A percentile compares a stretch with the other conserved stretches of the same genome.
Evolutionary conservation across 108 stramenopile genomes (phyloP).

Genomic region (Nitzschia sp.): DNA sequence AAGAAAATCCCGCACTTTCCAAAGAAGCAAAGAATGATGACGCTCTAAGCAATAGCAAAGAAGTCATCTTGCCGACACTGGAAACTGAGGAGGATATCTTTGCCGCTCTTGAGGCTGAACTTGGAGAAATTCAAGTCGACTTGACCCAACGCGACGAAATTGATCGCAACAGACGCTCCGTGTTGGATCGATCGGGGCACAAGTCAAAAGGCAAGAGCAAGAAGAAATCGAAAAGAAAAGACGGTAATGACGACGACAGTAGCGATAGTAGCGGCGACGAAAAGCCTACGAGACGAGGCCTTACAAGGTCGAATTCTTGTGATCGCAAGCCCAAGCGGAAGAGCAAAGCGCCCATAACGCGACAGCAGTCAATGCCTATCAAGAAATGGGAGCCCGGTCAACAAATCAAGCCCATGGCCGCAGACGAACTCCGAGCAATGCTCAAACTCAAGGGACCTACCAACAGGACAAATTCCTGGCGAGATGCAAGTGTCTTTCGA

Average conservation of each 20-base stretch:
- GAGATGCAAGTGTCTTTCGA: conserved; percentile 1
- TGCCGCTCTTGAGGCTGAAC: conserved; percentile 11
- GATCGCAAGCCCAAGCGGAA: neutral
- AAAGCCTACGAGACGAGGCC: neutral
- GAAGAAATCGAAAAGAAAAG: neutral
- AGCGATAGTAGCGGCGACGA: neutral
- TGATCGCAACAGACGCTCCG: neutral
- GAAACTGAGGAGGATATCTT: conserved; percentile 15
- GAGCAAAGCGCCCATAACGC: neutral
- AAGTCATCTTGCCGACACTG: neutral
- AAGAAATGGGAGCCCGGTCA: conserved; percentile 16
- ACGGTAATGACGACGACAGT: neutral
- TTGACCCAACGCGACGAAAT: neutral
- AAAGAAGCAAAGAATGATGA: neutral
- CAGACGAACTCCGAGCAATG: conserved; percentile 14
- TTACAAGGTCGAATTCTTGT: neutral
- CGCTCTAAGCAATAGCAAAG: neutral
- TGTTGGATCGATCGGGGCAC: neutral
- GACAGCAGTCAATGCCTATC: neutral
- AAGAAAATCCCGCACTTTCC: no score
- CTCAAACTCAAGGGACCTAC: conserved; percentile 7
- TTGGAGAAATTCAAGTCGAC: conserved; percentile 1
- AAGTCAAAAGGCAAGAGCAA: neutral
- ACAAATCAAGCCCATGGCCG: conserved; percentile 14
- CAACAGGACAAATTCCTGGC: neutral